Evolutionary conservation across 305 asterid genomes (phyloP).

Genomic region (Fraxinus sp.): DNA sequence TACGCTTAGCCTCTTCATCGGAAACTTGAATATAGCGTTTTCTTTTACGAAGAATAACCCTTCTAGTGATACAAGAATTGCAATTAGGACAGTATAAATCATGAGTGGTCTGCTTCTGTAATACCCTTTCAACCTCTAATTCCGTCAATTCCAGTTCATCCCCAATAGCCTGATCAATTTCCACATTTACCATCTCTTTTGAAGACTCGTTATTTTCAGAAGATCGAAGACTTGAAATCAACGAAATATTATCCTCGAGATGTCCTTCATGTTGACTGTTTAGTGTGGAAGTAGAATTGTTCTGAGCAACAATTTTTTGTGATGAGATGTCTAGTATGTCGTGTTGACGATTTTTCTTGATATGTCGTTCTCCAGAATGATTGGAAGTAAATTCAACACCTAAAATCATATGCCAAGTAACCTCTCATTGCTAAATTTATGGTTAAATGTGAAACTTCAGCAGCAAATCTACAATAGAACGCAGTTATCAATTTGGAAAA

Average conservation of each 20-base stretch:
- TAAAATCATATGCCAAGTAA: slow-evolving; percentile 25
- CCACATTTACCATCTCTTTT: slow-evolving; percentile 58
- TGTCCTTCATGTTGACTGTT: slow-evolving; percentile 27
- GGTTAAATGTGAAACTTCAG: not conserved
- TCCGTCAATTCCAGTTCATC: slow-evolving; percentile 50
- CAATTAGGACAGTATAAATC: slow-evolving; percentile 89
- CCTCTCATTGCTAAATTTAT: slow-evolving; percentile 3
- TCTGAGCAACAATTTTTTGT: slow-evolving; percentile 23
- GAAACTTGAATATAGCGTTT: slow-evolving; percentile 51
- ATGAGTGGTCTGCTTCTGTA: slow-evolving; percentile 69
- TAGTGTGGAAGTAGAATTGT: slow-evolving; percentile 23
- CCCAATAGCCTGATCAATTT: slow-evolving; percentile 40
- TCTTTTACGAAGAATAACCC: slow-evolving; percentile 81
- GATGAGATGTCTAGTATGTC: slow-evolving; percentile 23
- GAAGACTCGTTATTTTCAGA: slow-evolving; percentile 34
- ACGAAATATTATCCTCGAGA: slow-evolving; percentile 22
- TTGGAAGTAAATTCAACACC: slow-evolving; percentile 34
- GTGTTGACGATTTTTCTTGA: slow-evolving; percentile 22
- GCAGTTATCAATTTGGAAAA: slow-evolving; percentile 1
- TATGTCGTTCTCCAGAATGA: slow-evolving; percentile 31
- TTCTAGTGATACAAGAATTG: slow-evolving; percentile 81
- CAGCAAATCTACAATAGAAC: not conserved
- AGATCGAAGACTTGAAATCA: slow-evolving; percentile 27
- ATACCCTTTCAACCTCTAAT: slow-evolving; percentile 59
- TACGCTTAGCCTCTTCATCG: slow-evolving; percentile 48